Evolutionary conservation across 1,139 yeast genomes (phyloP), one percentile per base, ranked within the genome.

Genomic region (Pichia norvegensis): DNA sequence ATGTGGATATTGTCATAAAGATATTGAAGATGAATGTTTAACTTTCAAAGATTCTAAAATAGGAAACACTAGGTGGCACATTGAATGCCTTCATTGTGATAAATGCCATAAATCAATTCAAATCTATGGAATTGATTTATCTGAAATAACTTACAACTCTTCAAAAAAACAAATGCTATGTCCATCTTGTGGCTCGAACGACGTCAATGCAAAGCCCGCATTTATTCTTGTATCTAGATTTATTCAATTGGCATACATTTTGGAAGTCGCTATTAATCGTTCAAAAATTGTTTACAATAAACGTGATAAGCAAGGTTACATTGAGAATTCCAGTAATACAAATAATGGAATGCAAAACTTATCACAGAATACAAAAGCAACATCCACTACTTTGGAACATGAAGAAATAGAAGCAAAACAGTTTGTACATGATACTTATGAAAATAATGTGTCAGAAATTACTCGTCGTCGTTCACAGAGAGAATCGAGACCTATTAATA

Each of bases 221-320:
- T 87, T 90, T 60, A 73, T 68, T 41, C 59, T 65, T n/a, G 80
- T 88, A 1, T 73, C 86, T 5, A 82, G 80, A 51, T 72, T 87
- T 43, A 65, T 78, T 20, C 97, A 92, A 63, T 74, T 87, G 60
- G 71, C 82, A 23, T 87, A 79, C 60, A 67, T 92, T 43, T 68
- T 90, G 53, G 84, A 85, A 57, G 88, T 92, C 54, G 97, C 97
- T 0, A 70, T 88, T 42, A 77, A 83, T 7, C 73, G 97, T 48
- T 82, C 95, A 2, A 79, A 77, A 55, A 74, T 38, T 25, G 51
- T 48, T 19, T 35, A 44, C 8, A 44, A 42, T 20, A 48, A 46
- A 40, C 45, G 51, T 21, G 49, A 44, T 36, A 36, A 19, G 37
- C 44, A 23, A 19, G 35, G n/a, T 39, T 45, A 37, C 38, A 39